Percentiles rank a stretch among this genome's conserved stretches.
Evolutionary conservation across 2,329 filamentous ascomycete species (phyloP).

Genomic region (Colletotrichum higginsianum): DNA sequence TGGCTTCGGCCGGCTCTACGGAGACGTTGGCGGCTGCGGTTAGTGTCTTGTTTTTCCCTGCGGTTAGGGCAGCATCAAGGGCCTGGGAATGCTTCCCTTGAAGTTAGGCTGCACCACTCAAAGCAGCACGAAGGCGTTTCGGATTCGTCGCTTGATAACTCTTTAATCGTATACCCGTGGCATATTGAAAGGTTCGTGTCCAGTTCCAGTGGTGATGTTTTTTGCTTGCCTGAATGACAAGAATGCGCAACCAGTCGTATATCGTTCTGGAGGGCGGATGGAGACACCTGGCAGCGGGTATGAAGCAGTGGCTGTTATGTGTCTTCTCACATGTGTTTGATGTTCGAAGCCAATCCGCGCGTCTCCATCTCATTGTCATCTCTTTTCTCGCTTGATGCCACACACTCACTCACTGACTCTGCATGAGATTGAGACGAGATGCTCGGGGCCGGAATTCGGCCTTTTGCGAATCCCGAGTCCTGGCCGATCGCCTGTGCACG

Average conservation of each 20-base stretch:
- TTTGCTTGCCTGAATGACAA: background rate
- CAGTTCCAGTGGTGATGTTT: background rate
- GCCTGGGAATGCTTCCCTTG: conserved; percentile 6
- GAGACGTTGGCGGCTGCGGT: conserved; percentile 23
- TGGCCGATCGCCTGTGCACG: background rate
- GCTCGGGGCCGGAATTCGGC: conserved; percentile 10
- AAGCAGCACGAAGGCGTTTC: conserved; percentile 22
- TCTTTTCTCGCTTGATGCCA: no score
- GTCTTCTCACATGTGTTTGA: no score
- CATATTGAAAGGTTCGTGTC: background rate
- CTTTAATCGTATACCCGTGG: conserved; percentile 33
- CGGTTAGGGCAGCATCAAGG: conserved; percentile 13
- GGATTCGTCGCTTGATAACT: conserved; percentile 29
- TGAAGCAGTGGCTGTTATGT: no score
- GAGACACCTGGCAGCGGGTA: no score
- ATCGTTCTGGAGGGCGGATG: no score
- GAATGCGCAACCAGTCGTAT: no score
- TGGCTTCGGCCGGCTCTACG: conserved; percentile 19
- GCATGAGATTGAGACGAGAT: no score
- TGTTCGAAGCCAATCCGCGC: background rate
- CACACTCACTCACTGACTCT: no score
- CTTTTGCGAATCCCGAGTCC: background rate
- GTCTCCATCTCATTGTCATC: background rate
- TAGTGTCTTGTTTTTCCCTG: background rate
- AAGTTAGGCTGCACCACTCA: conserved; percentile 5